phyloP scores from a whole-genome alignment of 441 rosid genomes.

The Bruguiera hainesii region DNA sequence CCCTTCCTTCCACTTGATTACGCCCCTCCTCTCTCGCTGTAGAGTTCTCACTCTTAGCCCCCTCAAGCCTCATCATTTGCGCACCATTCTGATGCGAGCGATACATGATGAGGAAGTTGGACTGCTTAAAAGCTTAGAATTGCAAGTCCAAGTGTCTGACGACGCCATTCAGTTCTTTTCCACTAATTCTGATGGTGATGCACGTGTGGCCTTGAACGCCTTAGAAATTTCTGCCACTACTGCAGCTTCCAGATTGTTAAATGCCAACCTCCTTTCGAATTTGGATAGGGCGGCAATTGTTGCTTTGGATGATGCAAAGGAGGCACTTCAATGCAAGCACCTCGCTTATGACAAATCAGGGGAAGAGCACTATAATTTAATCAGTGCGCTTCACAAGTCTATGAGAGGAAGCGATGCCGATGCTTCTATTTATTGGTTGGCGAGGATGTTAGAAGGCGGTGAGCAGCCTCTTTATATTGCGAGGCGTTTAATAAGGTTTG shows the following conservation, averaged over 20 bases:
- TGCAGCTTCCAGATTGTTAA: slow-evolving; percentile 36
- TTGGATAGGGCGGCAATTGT: slow-evolving; percentile 19
- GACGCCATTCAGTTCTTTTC: slow-evolving; percentile 55
- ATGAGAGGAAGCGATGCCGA: slow-evolving; percentile 78
- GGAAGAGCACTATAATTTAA: slow-evolving; percentile 78
- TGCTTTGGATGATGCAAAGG: slow-evolving; percentile 68
- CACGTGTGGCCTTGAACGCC: slow-evolving; percentile 73
- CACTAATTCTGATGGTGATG: slow-evolving; percentile 71
- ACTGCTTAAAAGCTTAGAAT: slow-evolving; percentile 23
- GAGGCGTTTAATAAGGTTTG: slow-evolving; percentile 74
- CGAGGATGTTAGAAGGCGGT: slow-evolving; percentile 79
- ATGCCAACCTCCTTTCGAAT: slow-evolving; percentile 1
- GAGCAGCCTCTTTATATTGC: slow-evolving; percentile 87
- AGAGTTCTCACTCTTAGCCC: slow-evolving; percentile 63
- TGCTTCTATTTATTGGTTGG: slow-evolving; percentile 83
- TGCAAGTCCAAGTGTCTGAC: slow-evolving; percentile 33
- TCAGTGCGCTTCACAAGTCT: slow-evolving; percentile 83
- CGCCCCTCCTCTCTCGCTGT: slow-evolving; percentile 74
- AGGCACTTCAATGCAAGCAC: slow-evolving; percentile 78
- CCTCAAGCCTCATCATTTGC: slow-evolving; percentile 51
- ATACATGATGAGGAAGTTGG: slow-evolving; percentile 39
- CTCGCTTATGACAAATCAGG: slow-evolving; percentile 77
- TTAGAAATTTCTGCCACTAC: slow-evolving; percentile 63
- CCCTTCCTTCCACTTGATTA: slow-evolving; percentile 76
- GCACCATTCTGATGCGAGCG: slow-evolving; percentile 44